phyloP scores from a whole-genome alignment of 2,329 filamentous ascomycete species.

The Calonectria leucothoes region DNA sequence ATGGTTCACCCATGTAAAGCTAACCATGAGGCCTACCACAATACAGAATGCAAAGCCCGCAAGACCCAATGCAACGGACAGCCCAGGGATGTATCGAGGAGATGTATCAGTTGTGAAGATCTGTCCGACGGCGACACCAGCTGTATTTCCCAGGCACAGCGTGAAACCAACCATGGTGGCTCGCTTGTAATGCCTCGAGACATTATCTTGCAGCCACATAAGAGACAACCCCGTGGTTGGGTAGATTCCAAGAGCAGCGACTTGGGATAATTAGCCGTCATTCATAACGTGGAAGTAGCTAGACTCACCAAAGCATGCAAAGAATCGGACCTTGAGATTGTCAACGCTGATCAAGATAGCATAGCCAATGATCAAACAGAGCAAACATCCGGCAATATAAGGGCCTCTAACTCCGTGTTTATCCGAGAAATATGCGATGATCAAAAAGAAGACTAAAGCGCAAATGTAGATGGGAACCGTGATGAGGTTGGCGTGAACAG shows the following conservation, averaged over 20 bases:
- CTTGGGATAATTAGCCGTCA: constrained; percentile 2
- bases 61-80: constrained; percentile 42
- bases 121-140: constrained; percentile 61
- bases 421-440: constrained; percentile 43
- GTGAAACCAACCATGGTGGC: constrained; percentile 58
- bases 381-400: constrained; percentile 35
- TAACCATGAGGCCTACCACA: constrained; percentile 37
- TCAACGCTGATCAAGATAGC: constrained; percentile 42
- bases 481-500: constrained; percentile 45
- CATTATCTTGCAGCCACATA: constrained; percentile 60
- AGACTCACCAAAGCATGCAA: constrained; percentile 27
- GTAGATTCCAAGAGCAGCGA: constrained; percentile 40
- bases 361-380: constrained; percentile 45
- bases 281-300: too few species aligned
- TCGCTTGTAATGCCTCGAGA: constrained; percentile 58
- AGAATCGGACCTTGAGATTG: constrained; percentile 41
- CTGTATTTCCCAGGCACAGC: constrained; percentile 59
- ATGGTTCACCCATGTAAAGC: constrained; percentile 41
- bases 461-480: constrained; percentile 40
- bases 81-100: constrained; percentile 42
- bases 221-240: constrained; percentile 52
- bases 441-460: constrained; percentile 37
- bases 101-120: constrained; percentile 49
- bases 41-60: constrained; percentile 37
- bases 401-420: constrained; percentile 33